Conservation (phyloP, 169 alveolate species). For the Eimeria acervulina region DNA sequence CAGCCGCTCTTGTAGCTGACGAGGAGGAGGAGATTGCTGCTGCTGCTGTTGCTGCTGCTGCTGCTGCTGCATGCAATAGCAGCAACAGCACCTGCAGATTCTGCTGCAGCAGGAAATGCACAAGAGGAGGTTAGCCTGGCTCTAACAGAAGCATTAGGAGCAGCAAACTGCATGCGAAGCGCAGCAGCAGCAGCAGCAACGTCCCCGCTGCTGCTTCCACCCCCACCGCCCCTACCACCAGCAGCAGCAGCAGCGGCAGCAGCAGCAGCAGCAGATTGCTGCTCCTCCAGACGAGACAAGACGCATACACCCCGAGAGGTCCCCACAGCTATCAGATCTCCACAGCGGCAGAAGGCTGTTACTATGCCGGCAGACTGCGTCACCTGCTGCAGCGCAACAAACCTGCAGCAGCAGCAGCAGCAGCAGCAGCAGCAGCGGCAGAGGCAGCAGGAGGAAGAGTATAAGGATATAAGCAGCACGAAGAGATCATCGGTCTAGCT, state of each 20-base stretch:
- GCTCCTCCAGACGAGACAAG: neutral
- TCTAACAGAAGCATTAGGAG: neutral
- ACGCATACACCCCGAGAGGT: conserved; percentile 35
- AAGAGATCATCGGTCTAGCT: neutral
- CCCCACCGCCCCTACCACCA: no score
- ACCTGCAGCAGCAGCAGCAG: neutral
- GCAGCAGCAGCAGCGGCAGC: no score
- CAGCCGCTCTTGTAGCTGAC: conserved; percentile 27
- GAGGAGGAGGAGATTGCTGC: no score
- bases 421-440: conserved; percentile 10
- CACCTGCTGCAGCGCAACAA: conserved; percentile 23
- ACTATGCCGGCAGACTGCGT: conserved; percentile 30
- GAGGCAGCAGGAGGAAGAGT: no score
- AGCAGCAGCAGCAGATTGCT: no score
- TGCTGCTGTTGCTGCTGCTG: no score
- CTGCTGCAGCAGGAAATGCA: conserved; percentile 16
- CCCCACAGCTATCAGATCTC: conserved; percentile 2
- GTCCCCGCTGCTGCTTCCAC: no score
- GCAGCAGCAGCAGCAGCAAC: no score
- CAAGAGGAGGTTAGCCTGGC: neutral
- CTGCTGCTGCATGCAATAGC: no score
- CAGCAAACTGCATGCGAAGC: neutral
- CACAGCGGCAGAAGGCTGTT: conserved; percentile 3
- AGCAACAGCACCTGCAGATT: no score
- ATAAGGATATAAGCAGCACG: neutral